Evolutionary conservation across 1,284 basidiomycete species (phyloP), one percentile per base, ranked within the genome.

Genomic region (Marasmius fiardii): DNA sequence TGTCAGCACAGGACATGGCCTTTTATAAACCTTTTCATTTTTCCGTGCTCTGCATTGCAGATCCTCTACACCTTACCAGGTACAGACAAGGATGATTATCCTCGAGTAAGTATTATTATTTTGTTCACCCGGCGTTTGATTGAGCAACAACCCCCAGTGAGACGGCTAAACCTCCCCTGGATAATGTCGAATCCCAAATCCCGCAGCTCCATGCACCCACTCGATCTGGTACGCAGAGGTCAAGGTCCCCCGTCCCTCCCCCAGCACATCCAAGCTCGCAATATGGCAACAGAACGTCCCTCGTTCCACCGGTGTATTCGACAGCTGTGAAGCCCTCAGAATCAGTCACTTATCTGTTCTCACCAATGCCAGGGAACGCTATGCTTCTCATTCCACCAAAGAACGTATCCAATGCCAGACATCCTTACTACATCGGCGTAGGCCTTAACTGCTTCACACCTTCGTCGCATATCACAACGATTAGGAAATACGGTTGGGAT

Each of bases 391-490:
- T 54, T 23, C 43, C 61, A n/a, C 45, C 54, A 11, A 43, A 39
- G 20, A 54, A 39, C 31, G 21, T 43, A 26, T 23, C 54, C 10
- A 59, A 68, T 41, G 61, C 67, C 10, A 68, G 67, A 33, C 64
- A 67, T 3, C 65, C 70, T 10, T 75, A 74, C 44, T 69, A 68
- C 49, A 74, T 76, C 24, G 70, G 71, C 21, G 74, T 77, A 24
- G 71, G 65, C 51, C 64, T 73, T 63, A 75, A 76, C 55, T 74
- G 73, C 53, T 75, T 76, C 53, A 74, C 71, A 4, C 74, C 74
- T 0, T 68, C 71, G 2, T 74, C 73, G 16, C 69, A 70, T 57
- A 73, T 75, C 20, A 76, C 75, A 1, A 69, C 69, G 5, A 62
- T 77, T 11, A 53, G 63, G 67, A 55, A 65, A 62, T 37, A 67